phyloP scores from a whole-genome alignment of 805 yeast genomes.

The Komagataella pastoris region DNA sequence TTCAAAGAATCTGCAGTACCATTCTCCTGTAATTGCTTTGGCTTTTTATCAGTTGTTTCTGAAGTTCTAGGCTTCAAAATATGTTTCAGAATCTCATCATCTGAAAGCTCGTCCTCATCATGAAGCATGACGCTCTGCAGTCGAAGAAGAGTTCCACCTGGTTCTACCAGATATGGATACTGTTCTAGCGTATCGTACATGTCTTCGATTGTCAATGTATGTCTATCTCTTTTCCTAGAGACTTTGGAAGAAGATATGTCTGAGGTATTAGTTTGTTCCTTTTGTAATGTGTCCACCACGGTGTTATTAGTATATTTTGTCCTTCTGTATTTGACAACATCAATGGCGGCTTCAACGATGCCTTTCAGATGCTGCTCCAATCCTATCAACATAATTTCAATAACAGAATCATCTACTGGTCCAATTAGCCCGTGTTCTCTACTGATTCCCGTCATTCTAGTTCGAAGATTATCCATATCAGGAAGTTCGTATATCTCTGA shows the following conservation, averaged over 20 bases:
- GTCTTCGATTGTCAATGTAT: constrained; percentile 53
- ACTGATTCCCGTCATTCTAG: constrained; percentile 68
- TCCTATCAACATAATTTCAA: constrained; percentile 71
- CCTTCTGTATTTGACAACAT: constrained; percentile 50
- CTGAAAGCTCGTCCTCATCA: constrained; percentile 34
- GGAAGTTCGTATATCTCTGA: constrained; percentile 74
- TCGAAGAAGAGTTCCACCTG: constrained; percentile 44
- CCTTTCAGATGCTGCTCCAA: constrained; percentile 69
- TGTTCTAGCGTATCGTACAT: constrained; percentile 48
- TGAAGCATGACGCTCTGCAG: constrained; percentile 33
- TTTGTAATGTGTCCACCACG: constrained; percentile 10
- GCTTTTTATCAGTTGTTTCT: not conserved
- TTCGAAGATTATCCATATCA: constrained; percentile 53
- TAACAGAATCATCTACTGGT: constrained; percentile 58
- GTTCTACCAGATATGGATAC: constrained; percentile 57
- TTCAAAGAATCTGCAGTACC: not conserved
- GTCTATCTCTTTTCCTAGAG: constrained; percentile 10
- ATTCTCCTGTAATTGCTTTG: not conserved
- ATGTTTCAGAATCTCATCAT: not conserved
- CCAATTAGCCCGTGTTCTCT: constrained; percentile 87
- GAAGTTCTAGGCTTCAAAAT: not conserved
- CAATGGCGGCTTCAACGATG: constrained; percentile 62
- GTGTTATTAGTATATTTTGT: constrained; percentile 26
- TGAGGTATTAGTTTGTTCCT: not conserved
- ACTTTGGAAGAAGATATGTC: constrained; percentile 5